phyloP scores from a whole-genome alignment of 305 asterid genomes.

The Coffea humblotiana region DNA sequence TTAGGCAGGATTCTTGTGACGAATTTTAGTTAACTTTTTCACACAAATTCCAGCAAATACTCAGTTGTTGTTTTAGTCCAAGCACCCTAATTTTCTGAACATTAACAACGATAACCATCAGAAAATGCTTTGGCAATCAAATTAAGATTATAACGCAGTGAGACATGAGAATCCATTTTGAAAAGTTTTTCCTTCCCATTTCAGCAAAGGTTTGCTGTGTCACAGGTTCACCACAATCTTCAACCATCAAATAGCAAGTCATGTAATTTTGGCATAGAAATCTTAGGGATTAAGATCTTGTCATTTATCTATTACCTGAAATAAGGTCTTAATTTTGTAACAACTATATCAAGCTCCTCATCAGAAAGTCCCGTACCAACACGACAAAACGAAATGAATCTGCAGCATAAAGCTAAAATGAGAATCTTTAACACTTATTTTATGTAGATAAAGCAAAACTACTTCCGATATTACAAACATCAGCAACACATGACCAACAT shows the following conservation, averaged over 20 bases:
- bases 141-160: neutral
- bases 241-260: neutral
- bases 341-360: conserved; percentile 78
- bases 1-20: neutral
- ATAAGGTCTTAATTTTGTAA: conserved; percentile 77
- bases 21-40: too few relatives aligned
- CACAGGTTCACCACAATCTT: too few relatives aligned
- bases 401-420: conserved; percentile 46
- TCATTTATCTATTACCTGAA: conserved; percentile 47
- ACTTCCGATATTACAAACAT: neutral
- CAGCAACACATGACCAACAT: neutral
- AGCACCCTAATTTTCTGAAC: neutral
- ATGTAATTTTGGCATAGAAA: neutral
- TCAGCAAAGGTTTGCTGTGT: neutral
- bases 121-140: neutral
- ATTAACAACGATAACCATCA: neutral
- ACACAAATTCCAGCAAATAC: neutral
- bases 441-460: neutral
- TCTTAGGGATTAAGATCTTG: neutral
- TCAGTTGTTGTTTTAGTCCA: neutral
- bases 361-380: conserved; percentile 99
- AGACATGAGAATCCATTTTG: neutral
- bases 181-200: neutral
- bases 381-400: conserved; percentile 93
- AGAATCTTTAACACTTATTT: neutral